Percentiles rank a stretch among this genome's conserved stretches.
Conservation (phyloP, 805 yeast species). For the Scheffersomyces coipomensis region DNA sequence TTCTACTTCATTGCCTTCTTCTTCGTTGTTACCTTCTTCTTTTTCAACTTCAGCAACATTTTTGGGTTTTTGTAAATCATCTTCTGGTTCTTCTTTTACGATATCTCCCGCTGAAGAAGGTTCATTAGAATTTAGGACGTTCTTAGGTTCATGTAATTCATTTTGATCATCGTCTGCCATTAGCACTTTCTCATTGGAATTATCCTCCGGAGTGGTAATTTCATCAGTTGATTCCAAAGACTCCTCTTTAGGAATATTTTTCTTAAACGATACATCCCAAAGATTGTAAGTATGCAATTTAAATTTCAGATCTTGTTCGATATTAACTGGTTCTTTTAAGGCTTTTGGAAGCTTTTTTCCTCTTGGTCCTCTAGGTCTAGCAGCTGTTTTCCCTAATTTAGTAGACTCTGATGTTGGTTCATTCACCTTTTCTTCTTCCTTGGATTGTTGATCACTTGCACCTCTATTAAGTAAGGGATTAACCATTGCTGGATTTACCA, state of each 20-base stretch:
- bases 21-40: constrained; percentile 2
- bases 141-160: not conserved
- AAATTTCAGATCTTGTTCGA: constrained; percentile 34
- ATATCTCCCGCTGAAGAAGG: not conserved
- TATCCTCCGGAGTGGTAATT: not conserved
- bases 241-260: not conserved
- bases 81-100: not conserved
- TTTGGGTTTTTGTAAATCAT: not conserved
- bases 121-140: not conserved
- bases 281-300: constrained; percentile 28
- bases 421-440: constrained; percentile 11
- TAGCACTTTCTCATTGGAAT: not conserved
- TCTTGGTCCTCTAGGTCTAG: constrained; percentile 71
- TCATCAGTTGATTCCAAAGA: not conserved
- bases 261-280: constrained; percentile 27
- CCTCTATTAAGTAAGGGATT: constrained; percentile 29
- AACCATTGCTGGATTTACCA: no score
- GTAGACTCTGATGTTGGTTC: not conserved
- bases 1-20: constrained; percentile 5
- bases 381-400: constrained; percentile 23
- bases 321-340: constrained; percentile 41
- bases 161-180: not conserved
- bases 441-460: constrained; percentile 2
- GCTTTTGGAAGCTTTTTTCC: constrained; percentile 67
- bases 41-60: not conserved